Percentiles rank a stretch among this genome's conserved stretches.
phyloP scores from a whole-genome alignment of 176 grass and related monocot species.

The Paspalum notatum region DNA sequence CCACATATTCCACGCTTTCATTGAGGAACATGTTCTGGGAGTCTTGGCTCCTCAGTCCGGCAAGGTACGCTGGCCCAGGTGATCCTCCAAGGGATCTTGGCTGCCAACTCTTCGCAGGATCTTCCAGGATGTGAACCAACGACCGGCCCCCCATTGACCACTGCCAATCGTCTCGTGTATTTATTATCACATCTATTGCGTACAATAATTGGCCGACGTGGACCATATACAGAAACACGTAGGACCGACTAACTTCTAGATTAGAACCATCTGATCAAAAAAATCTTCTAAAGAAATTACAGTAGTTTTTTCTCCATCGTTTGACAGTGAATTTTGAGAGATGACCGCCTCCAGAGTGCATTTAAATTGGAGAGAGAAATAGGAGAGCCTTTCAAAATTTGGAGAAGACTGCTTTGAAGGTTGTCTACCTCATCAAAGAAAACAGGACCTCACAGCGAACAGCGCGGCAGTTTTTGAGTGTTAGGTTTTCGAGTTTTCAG shows the following conservation, averaged over 20 bases:
- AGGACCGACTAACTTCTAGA: background rate
- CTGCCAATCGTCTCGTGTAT: background rate
- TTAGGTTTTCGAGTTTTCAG: too few relatives aligned
- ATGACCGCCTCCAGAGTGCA: too few relatives aligned
- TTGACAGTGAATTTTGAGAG: background rate
- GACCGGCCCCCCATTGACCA: background rate
- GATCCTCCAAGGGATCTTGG: slow-evolving; percentile 20
- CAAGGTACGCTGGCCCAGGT: slow-evolving; percentile 5
- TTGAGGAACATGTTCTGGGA: background rate
- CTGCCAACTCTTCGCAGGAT: slow-evolving; percentile 44
- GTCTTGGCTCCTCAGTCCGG: background rate
- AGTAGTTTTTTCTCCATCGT: background rate
- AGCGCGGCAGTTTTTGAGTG: too few relatives aligned
- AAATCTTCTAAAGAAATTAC: background rate
- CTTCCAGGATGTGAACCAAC: slow-evolving; percentile 33
- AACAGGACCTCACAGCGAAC: too few relatives aligned
- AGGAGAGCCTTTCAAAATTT: too few relatives aligned
- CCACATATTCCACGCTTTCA: too few relatives aligned
- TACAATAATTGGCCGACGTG: slow-evolving; percentile 2
- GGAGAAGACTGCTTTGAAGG: too few relatives aligned
- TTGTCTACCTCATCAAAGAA: too few relatives aligned
- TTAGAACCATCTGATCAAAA: background rate
- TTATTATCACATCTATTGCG: background rate
- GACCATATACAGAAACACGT: background rate
- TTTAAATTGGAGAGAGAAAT: too few relatives aligned